Conservation (phyloP, 2,329 filamentous ascomycete genomes). For the Parastagonospora nodorum region DNA sequence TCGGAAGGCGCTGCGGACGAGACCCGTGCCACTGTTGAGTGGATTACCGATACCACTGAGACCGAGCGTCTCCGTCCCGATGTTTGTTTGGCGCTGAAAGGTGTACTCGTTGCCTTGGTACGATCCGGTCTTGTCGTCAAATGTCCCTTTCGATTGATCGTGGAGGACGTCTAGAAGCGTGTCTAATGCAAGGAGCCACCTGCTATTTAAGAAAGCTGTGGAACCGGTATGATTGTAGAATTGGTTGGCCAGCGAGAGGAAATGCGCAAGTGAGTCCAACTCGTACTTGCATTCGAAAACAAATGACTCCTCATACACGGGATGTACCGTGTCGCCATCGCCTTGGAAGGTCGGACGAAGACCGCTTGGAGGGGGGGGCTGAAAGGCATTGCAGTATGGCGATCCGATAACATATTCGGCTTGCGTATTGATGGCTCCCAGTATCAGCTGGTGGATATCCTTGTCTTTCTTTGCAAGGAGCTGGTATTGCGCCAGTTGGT, state of each 20-base stretch:
- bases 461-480: slow-evolving; percentile 79
- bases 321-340: slow-evolving; percentile 83
- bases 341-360: slow-evolving; percentile 75
- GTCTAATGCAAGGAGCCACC: slow-evolving; percentile 80
- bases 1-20: slow-evolving; percentile 89
- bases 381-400: slow-evolving; percentile 98
- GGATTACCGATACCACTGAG: slow-evolving; percentile 89
- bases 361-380: slow-evolving; percentile 84
- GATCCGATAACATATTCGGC: slow-evolving; percentile 91
- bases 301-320: slow-evolving; percentile 77
- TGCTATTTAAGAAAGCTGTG: slow-evolving; percentile 73
- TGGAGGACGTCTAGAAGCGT: slow-evolving; percentile 75
- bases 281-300: slow-evolving; percentile 99
- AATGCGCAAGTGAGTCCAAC: slow-evolving; percentile 91
- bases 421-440: slow-evolving; percentile 96
- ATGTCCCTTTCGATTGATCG: slow-evolving; percentile 80
- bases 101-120: slow-evolving; percentile 80
- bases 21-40: slow-evolving; percentile 78
- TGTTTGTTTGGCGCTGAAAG: slow-evolving; percentile 79
- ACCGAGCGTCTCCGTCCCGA: slow-evolving; percentile 87
- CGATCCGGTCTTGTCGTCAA: slow-evolving; percentile 67
- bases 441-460: slow-evolving; percentile 76
- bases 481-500: slow-evolving; percentile 92
- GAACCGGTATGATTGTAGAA: slow-evolving; percentile 82
- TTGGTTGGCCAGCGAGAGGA: slow-evolving; percentile 82